Percentiles rank a stretch among this genome's conserved stretches.
Conservation (phyloP, 306 rosid species). For the Herpetospermum pedunculosum region DNA sequence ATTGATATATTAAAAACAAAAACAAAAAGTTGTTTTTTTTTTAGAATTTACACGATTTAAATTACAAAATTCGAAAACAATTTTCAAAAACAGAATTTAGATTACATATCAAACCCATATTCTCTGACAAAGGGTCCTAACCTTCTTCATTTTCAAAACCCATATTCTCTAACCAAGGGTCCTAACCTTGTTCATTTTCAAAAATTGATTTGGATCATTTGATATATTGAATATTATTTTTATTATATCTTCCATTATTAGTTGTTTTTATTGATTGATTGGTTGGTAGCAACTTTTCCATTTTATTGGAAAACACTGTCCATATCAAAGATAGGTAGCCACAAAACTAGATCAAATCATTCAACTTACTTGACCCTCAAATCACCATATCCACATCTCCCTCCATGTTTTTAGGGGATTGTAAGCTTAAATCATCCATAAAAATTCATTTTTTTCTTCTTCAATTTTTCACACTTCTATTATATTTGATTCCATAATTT, state of each 20-base stretch:
- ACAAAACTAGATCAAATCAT: not conserved
- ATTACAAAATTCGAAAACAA: no score
- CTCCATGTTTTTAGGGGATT: not conserved
- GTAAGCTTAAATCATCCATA: not conserved
- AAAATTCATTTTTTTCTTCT: no score
- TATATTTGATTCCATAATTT: not conserved
- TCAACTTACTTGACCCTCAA: not conserved
- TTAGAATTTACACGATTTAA: no score
- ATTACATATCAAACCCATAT: no score
- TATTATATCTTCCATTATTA: not conserved
- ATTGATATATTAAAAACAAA: no score
- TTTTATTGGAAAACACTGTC: not conserved
- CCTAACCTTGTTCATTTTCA: not conserved
- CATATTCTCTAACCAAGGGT: no score
- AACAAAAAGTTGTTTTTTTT: no score
- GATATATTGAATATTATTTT: not conserved
- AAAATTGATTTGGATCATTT: not conserved
- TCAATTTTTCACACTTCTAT: not conserved
- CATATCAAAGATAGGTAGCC: conserved; percentile 1
- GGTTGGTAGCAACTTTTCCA: not conserved
- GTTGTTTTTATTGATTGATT: not conserved
- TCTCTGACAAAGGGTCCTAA: no score
- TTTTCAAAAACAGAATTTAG: no score
- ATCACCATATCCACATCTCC: not conserved
- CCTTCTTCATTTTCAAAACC: not conserved